Conservation (phyloP, 352 stramenopile species). For the Pythium utonaiense region DNA sequence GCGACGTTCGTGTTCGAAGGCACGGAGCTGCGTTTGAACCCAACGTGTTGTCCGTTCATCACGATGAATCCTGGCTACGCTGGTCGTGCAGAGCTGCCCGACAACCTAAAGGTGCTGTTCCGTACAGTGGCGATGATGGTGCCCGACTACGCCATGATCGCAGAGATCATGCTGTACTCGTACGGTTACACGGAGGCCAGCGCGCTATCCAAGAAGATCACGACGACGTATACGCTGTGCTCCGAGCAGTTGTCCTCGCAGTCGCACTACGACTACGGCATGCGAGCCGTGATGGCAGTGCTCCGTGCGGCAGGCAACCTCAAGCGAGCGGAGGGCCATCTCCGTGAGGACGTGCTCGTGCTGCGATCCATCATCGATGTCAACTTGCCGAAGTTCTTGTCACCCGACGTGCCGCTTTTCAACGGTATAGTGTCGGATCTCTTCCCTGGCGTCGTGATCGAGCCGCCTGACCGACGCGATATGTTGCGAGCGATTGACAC, state of each 20-base stretch:
- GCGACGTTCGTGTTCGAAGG: constrained; percentile 94
- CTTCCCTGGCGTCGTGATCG: constrained; percentile 88
- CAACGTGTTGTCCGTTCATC: constrained; percentile 91
- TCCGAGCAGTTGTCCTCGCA: constrained; percentile 93
- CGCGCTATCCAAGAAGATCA: constrained; percentile 92
- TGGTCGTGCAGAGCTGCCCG: constrained; percentile 91
- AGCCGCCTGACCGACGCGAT: constrained; percentile 82
- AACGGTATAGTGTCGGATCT: constrained; percentile 93
- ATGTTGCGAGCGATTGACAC: constrained; percentile 82
- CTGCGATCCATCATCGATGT: constrained; percentile 93
- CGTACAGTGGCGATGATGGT: constrained; percentile 95
- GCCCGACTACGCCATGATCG: constrained; percentile 93
- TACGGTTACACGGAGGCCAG: constrained; percentile 91
- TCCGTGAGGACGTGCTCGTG: constrained; percentile 87
- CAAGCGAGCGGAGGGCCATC: constrained; percentile 72
- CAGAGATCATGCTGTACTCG: constrained; percentile 93
- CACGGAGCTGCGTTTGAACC: constrained; percentile 91
- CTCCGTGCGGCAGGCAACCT: constrained; percentile 91
- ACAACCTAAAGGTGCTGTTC: constrained; percentile 95
- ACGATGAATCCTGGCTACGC: constrained; percentile 97
- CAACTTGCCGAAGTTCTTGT: constrained; percentile 93
- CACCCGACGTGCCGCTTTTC: constrained; percentile 92
- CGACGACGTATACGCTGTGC: constrained; percentile 92
- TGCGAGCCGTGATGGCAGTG: constrained; percentile 93
- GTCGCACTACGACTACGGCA: constrained; percentile 96